Evolutionary conservation across 2,329 filamentous ascomycete genomes (phyloP), one percentile per base, ranked within the genome.

Genomic region (Eutypella sp.): DNA sequence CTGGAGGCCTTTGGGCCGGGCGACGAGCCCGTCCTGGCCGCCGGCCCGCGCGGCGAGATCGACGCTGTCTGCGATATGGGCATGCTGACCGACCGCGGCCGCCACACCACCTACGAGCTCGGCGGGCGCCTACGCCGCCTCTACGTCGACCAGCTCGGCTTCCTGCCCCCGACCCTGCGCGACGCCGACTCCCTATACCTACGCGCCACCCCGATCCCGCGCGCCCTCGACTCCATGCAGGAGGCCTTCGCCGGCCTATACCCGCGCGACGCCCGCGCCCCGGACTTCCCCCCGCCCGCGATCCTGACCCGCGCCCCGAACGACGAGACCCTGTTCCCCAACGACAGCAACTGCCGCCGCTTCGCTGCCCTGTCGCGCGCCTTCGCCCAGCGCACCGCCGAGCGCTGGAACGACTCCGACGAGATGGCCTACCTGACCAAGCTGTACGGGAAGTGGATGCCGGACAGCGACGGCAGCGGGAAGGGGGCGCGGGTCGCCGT

Each of bases 391-490:
- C 76, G 85, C 36, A 77, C 87, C 5, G 85, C 86, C 8, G 75
- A 81, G 33, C 76, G 79, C 58, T 91, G 87, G 86, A 91, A 92
- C 61, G 68, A 76, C 29, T 81, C 85, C 0, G 76, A 84, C 13
- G 88, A 97, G 48, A 92, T 97, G 84, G 77, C 78, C 25, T 91
- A 95, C 62, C 71, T 96, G 20, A 90, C 86, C 57, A 83, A 79
- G 49, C 69, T 87, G 48, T 82, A 91, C 44, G 82, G 85, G 29
- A 89, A 87, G 64, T 95, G 86, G 81, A 95, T 97, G 87, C 89
- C 89, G 29, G 29, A 6, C 29, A n/a, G 11, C 25, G 25, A 29
- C 13, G 25, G 13, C 13, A 4, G 11, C 0, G 75, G 81, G 7
- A 75, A 76, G 29, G 76, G 73, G 24, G 78, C 78, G 10, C 75